These are phyloP conservation scores for Auriscalpium microsporum DNA, from an alignment of 768 basidiomycete genomes.

Conservation along the genomic window DNA sequence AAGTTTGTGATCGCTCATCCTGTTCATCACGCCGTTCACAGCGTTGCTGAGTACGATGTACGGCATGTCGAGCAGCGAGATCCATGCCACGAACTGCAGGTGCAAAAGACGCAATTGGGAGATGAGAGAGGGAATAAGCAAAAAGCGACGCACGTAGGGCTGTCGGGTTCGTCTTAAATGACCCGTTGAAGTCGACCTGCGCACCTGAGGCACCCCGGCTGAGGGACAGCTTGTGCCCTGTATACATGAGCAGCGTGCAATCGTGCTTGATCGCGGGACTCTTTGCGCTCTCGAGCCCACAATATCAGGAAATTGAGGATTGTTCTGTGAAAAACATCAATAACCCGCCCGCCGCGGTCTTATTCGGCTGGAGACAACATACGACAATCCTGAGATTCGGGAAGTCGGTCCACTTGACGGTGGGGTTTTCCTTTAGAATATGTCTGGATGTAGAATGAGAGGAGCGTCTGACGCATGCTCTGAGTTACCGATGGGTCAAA, in stretches of 20 bases:
- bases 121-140: background rate
- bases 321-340: conserved; percentile 19
- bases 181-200: conserved; percentile 38
- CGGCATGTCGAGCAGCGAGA: conserved; percentile 53
- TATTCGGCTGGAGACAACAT: conserved; percentile 7
- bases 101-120: background rate
- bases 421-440: conserved; percentile 47
- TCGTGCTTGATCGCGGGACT: conserved; percentile 46
- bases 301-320: conserved; percentile 21
- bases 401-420: conserved; percentile 47
- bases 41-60: conserved; percentile 44
- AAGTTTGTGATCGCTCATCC: conserved; percentile 30
- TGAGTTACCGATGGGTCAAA: conserved; percentile 51
- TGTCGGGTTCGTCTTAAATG: conserved; percentile 41
- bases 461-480: conserved; percentile 56
- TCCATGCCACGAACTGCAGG: conserved; percentile 44
- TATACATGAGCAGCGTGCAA: conserved; percentile 38
- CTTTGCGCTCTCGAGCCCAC: conserved; percentile 27
- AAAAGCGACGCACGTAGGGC: conserved; percentile 27
- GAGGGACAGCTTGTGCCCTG: conserved; percentile 38
- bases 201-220: conserved; percentile 49
- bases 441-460: conserved; percentile 41
- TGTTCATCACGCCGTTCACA: conserved; percentile 31
- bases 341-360: too few relatives aligned
- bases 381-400: conserved; percentile 42